Evolutionary conservation across 1,139 yeast species (phyloP).

Genomic region (Taphrina communis): DNA sequence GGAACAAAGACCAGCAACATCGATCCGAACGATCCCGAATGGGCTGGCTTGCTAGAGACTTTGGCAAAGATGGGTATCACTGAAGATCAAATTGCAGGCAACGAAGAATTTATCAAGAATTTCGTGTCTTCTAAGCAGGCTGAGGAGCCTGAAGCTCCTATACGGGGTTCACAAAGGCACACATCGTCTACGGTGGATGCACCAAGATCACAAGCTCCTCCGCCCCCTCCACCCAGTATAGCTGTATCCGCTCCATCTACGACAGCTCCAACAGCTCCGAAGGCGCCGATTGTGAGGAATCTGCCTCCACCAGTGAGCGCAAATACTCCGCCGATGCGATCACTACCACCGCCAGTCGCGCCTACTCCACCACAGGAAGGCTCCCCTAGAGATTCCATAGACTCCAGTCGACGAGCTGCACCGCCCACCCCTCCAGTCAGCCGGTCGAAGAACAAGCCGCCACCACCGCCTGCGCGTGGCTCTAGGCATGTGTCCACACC

Average conservation of each 20-base stretch:
- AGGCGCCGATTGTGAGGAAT: slow-evolving; percentile 15
- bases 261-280: slow-evolving; percentile 36
- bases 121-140: slow-evolving; percentile 75
- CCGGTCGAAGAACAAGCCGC: slow-evolving; percentile 41
- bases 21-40: slow-evolving; percentile 65
- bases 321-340: slow-evolving; percentile 40
- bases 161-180: slow-evolving; percentile 24
- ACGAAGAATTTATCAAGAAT: slow-evolving; percentile 54
- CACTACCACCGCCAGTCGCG: slow-evolving; percentile 43
- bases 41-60: slow-evolving; percentile 77
- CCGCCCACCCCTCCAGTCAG: slow-evolving; percentile 44
- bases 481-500: slow-evolving; percentile 42
- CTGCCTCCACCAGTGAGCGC: slow-evolving; percentile 27
- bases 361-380: slow-evolving; percentile 41
- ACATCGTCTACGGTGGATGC: slow-evolving; percentile 32
- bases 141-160: slow-evolving; percentile 72
- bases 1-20: slow-evolving; percentile 35
- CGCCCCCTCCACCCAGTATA: slow-evolving; percentile 47
- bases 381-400: slow-evolving; percentile 15
- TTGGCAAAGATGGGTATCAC: slow-evolving; percentile 79
- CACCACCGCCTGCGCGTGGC: slow-evolving; percentile 44
- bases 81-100: slow-evolving; percentile 89
- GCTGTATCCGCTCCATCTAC: slow-evolving; percentile 44
- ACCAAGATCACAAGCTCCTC: slow-evolving; percentile 46
- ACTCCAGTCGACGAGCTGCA: slow-evolving; percentile 38